phyloP scores from a whole-genome alignment of 2,329 filamentous ascomycete species.

The Ophiocordyceps sinensis region DNA sequence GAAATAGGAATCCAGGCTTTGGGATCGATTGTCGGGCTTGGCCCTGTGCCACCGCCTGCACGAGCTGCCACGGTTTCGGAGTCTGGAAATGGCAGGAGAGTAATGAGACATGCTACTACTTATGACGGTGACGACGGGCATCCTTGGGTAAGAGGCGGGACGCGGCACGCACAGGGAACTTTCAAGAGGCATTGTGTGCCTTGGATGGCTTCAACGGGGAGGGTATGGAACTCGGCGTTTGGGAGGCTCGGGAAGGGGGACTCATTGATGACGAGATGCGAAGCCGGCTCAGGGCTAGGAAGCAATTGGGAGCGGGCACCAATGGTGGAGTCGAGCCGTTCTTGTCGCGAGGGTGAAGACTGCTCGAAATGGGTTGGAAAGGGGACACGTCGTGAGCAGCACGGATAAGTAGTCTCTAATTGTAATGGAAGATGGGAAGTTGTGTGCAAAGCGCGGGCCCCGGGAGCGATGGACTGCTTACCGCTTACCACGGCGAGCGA shows the following conservation, averaged over 20 bases:
- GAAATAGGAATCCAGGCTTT: slow-evolving; percentile 33
- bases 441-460: neutral
- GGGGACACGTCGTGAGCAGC: neutral
- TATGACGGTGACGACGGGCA: slow-evolving; percentile 1
- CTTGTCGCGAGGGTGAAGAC: too few relatives aligned
- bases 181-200: neutral
- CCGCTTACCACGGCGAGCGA: too few relatives aligned
- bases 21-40: slow-evolving; percentile 23
- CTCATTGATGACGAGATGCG: too few relatives aligned
- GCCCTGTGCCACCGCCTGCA: slow-evolving; percentile 21
- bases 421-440: slow-evolving; percentile 3
- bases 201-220: neutral
- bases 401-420: slow-evolving; percentile 8
- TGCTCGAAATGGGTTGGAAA: neutral
- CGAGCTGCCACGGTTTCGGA: slow-evolving; percentile 13
- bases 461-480: too few relatives aligned
- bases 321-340: too few relatives aligned
- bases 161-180: neutral
- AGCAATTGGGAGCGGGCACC: too few relatives aligned
- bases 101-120: slow-evolving; percentile 5
- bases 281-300: too few relatives aligned
- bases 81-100: slow-evolving; percentile 6
- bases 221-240: neutral
- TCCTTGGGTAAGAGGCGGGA: slow-evolving; percentile 2
- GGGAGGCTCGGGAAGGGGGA: neutral